phyloP scores from a whole-genome alignment of 2,329 filamentous ascomycete genomes.

The Torrubiellomyces zombiae region DNA sequence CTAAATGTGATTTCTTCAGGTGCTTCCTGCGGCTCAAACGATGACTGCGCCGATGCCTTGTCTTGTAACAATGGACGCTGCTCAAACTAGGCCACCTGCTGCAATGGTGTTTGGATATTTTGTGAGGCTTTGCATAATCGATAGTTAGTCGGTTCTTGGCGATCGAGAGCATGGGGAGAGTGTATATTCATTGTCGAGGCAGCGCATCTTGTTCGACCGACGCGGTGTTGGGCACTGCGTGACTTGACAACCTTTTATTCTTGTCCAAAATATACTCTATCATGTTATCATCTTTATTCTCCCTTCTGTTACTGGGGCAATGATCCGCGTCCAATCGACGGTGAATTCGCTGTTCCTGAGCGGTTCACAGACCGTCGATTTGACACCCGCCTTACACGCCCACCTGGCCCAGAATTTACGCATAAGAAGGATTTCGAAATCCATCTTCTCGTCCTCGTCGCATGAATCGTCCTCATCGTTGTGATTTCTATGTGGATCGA shows the following conservation, averaged over 20 bases:
- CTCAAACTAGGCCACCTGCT: too few relatives aligned
- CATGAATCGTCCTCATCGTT: conserved; percentile 14
- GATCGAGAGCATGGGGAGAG: too few relatives aligned
- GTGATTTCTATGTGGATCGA: conserved; percentile 9
- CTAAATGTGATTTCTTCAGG: conserved; percentile 1
- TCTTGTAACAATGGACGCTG: conserved; percentile 7
- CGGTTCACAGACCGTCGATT: conserved; percentile 32
- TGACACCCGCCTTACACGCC: conserved; percentile 50
- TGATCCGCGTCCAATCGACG: conserved; percentile 65
- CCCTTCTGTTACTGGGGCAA: conserved; percentile 62
- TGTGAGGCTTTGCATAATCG: too few relatives aligned
- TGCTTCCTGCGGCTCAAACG: conserved; percentile 2
- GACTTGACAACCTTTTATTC: too few relatives aligned
- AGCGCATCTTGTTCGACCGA: too few relatives aligned
- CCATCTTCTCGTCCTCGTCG: conserved; percentile 23
- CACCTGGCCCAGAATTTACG: conserved; percentile 56
- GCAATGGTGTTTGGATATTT: too few relatives aligned
- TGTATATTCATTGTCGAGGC: too few relatives aligned
- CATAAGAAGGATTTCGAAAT: conserved; percentile 44
- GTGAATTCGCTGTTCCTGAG: conserved; percentile 42
- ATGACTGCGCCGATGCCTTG: conserved; percentile 7
- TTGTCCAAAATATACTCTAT: conserved; percentile 2
- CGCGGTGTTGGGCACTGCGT: too few relatives aligned
- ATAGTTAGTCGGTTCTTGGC: too few relatives aligned
- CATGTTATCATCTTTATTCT: conserved; percentile 40